Conservation (phyloP, 352 stramenopile species). For the Phytophthora nicotianae region DNA sequence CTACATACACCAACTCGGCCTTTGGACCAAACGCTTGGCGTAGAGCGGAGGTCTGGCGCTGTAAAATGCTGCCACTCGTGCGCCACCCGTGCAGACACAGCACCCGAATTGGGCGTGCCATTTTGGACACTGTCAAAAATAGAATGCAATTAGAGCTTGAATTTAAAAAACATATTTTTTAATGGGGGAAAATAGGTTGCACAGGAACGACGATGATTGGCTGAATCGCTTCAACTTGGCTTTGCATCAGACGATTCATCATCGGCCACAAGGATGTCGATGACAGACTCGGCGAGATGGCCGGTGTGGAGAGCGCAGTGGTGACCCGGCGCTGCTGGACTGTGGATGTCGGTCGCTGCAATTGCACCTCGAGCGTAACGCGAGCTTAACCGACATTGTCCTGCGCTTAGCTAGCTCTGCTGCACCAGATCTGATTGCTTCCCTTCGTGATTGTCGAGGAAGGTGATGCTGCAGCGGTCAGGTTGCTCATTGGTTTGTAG, state of each 20-base stretch:
- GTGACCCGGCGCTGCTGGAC: not conserved
- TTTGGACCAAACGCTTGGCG: conserved; percentile 52
- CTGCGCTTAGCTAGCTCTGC: conserved; percentile 5
- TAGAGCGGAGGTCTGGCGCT: conserved; percentile 62
- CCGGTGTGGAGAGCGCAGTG: not conserved
- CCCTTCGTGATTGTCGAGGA: conserved; percentile 1
- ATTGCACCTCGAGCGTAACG: not conserved
- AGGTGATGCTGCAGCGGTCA: conserved; percentile 11
- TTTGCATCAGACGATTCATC: not conserved
- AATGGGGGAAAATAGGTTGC: not conserved
- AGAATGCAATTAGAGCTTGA: not conserved
- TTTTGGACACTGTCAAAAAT: no score
- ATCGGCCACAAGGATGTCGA: not conserved
- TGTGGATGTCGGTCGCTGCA: not conserved
- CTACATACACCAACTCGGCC: conserved; percentile 70
- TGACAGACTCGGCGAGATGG: no score
- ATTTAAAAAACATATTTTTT: no score
- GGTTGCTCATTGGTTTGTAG: not conserved
- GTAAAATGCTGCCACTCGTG: conserved; percentile 70
- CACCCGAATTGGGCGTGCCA: conserved; percentile 57
- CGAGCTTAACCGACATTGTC: not conserved
- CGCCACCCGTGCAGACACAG: conserved; percentile 83
- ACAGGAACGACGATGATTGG: conserved; percentile 5
- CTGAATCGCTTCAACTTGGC: conserved; percentile 5
- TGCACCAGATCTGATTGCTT: conserved; percentile 13